Conservation (phyloP, 495 filamentous ascomycete genomes). For the Lasiosphaeriaceae sp. region DNA sequence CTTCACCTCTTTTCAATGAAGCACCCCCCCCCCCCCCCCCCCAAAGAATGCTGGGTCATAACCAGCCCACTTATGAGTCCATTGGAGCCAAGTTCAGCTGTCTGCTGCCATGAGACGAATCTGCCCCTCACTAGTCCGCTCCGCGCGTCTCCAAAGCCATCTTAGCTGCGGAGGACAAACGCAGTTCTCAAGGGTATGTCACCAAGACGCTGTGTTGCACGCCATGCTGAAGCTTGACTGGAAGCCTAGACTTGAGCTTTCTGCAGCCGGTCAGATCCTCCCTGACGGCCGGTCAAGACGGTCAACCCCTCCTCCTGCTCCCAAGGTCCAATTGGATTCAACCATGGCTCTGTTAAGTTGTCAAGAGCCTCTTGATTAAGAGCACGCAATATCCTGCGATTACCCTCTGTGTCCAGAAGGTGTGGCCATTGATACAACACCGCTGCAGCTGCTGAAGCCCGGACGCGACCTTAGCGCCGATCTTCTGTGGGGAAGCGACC, state of each 20-base stretch:
- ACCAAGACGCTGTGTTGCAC: not conserved
- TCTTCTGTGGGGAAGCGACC: conserved; percentile 5
- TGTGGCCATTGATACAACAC: not conserved
- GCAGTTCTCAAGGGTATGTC: not conserved
- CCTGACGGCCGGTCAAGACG: conserved; percentile 10
- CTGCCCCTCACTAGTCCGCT: not conserved
- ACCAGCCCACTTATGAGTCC: no score
- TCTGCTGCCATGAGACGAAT: no score
- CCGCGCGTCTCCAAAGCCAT: not conserved
- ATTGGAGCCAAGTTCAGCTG: no score
- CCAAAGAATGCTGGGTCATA: no score
- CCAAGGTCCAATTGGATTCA: conserved; percentile 8
- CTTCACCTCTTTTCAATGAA: no score
- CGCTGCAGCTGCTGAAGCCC: not conserved
- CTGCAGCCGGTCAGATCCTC: conserved; percentile 13
- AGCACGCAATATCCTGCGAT: not conserved
- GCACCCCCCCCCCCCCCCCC: no score
- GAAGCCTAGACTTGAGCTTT: conserved; percentile 6
- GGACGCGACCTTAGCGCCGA: conserved; percentile 5
- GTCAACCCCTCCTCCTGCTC: not conserved
- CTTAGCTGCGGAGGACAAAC: no score
- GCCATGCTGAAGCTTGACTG: not conserved
- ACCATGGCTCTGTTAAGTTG: not conserved
- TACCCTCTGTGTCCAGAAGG: not conserved
- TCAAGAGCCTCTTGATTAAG: not conserved